Base-by-base conservation (phyloP, 1,139 yeast genomes). In the Debaryomyces udenii region DNA sequence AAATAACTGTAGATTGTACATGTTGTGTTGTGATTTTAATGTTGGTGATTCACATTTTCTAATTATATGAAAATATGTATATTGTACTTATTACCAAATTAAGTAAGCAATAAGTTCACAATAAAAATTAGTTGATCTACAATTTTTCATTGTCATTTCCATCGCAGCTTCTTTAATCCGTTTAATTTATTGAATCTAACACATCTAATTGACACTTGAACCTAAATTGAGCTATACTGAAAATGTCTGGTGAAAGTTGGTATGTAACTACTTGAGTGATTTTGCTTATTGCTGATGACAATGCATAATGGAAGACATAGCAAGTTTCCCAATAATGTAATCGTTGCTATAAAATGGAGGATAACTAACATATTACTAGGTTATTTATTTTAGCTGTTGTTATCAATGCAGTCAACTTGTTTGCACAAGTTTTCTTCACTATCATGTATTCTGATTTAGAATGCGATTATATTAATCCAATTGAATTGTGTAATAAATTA, bases 391-490 rank as follows among this genome's bases (percentile, higher is more conserved):
- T 86, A 57, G 91, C 96, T n/a, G 95, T 90, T 41, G 62, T 90
- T 47, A 76, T 82, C 50, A 91, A 91, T 68, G 94, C 95, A 47
- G 80, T 85, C 53, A 89, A 87, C 76, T 76, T 91, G 69, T 90
- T 91, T 61, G 74, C 87, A 24, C 96, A 90, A 69, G 96, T 90
- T 41, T 91, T 86, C 66, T 89, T 90, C 76, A 88, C 96, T 33
- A 88, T 90, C 64, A 82, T 88, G 83, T 90, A 85, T 72, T 86
- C 95, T 50, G 98, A 91, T 67, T 76, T 90, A 64, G 97, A 90
- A 68, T 86, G 93, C 56, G 98, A 91, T 62, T 91, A 90, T 70
- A 89, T 91, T 72, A 93, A 93, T 64, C 98, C 98, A 39, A 90
- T 93, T 62, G 99, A 94, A 66, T 77, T 93, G 55, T 93, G 99